A percentile compares a stretch with the other conserved stretches of the same genome.
phyloP scores from a whole-genome alignment of 139 green algal species.

The Tetraselmis striata region DNA sequence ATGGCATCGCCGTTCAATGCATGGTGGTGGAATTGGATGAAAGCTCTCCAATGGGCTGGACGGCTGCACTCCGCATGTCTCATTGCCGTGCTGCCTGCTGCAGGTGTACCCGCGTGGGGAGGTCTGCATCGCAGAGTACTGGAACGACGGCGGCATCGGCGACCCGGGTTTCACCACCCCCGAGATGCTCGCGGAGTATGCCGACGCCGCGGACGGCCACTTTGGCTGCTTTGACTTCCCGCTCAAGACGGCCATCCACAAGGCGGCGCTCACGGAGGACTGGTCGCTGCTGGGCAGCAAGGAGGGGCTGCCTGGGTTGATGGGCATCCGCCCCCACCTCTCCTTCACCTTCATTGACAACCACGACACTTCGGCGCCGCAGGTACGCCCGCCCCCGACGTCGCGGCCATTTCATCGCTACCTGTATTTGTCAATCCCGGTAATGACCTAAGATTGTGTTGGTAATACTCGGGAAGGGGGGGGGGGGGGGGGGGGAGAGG shows the following conservation, averaged over 20 bases:
- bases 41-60: no score
- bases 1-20: no score
- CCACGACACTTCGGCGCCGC: conserved; percentile 25
- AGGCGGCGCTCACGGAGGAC: conserved; percentile 8
- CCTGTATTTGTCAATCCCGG: no score
- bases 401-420: no score
- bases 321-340: conserved; percentile 14
- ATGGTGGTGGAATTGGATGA: no score
- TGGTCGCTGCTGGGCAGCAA: conserved; percentile 22
- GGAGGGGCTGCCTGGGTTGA: conserved; percentile 19
- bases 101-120: conserved; percentile 5
- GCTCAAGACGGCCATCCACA: conserved; percentile 18
- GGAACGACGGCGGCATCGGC: conserved; percentile 7
- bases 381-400: conserved; percentile 9
- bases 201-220: conserved; percentile 8
- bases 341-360: conserved; percentile 37
- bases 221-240: conserved; percentile 26
- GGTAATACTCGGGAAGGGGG: no score
- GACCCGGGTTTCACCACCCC: conserved; percentile 8
- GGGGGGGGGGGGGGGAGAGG: no score
- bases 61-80: no score
- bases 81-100: neutral
- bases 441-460: no score
- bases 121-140: conserved; percentile 24
- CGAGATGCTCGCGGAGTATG: conserved; percentile 20